Base-by-base conservation (phyloP, 2,329 filamentous ascomycete species). In the Biscogniauxia mediterranea region DNA sequence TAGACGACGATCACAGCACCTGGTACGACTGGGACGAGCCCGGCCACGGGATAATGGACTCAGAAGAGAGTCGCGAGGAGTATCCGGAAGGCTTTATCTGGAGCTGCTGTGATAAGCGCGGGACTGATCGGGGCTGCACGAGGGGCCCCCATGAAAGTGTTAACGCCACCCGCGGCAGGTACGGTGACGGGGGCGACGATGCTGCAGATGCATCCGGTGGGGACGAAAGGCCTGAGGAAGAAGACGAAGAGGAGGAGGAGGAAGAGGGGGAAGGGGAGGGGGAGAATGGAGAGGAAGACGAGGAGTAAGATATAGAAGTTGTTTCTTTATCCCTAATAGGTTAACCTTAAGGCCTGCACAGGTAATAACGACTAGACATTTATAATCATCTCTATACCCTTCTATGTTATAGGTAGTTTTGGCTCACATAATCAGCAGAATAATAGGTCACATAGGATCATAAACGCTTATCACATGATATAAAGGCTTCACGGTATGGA, bases 21-120 rank as follows among this genome's bases (percentile, higher is more conserved):
- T 75, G 73, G 71, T 67, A 61, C 3, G 70, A 76, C 52, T 63
- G 69, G 20, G 71, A 74, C 38, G 66, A 71, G 52, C 15, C 57
- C 2, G 61, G 52, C 42, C 68, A 74, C 51, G 73, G 73, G 1
- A 17, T 28, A 1, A 72, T 72, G 7, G 70, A 74, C 57, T 64
- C 64, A 1, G 20, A 62, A 0, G 62, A 68, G 28, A 69, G 62
- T 26, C 63, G 66, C 1, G 56, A 70, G 17, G 62, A 70, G 2
- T 68, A 25, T 38, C 70, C 71, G 0, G 65, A 73, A 9, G 70
- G 69, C 26, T 74, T 74, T 61, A 28, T 59, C 11, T 76, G 72
- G 74, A 26, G 46, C 19, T 75, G 73, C 55, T 75, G 72, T 57
- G 55, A 66, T 0, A 42, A 67, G 21, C 23, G 15, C 5, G 64